phyloP scores from a whole-genome alignment of 1,284 basidiomycete genomes.

The Leccinum variabile region DNA sequence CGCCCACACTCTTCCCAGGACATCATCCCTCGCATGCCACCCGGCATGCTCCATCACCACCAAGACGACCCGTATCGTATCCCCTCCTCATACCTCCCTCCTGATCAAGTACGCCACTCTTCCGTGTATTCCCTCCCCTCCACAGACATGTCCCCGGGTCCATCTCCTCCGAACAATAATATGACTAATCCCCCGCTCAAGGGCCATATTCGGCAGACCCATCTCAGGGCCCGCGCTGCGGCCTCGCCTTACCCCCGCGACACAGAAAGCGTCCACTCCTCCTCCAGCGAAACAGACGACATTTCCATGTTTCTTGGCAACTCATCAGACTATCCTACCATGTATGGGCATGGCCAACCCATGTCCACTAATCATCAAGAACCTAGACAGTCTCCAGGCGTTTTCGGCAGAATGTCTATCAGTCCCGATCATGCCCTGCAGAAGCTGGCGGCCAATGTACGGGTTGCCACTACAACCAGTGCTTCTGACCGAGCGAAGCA shows the following conservation, averaged over 20 bases:
- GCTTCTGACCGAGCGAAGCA: constrained; percentile 86
- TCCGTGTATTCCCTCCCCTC: constrained; percentile 45
- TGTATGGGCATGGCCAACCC: constrained; percentile 51
- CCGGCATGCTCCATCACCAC: constrained; percentile 45
- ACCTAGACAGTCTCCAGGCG: constrained; percentile 61
- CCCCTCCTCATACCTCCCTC: constrained; percentile 53
- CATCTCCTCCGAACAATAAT: constrained; percentile 72
- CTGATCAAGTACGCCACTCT: constrained; percentile 48
- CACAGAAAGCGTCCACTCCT: constrained; percentile 80
- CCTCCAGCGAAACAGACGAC: constrained; percentile 82
- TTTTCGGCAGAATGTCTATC: constrained; percentile 73
- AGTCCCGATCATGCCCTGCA: constrained; percentile 75
- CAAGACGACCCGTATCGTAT: constrained; percentile 69
- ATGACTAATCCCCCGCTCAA: constrained; percentile 69
- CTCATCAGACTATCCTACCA: constrained; percentile 59
- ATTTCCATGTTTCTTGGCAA: constrained; percentile 70
- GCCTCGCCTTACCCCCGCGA: constrained; percentile 82
- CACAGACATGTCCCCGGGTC: constrained; percentile 47
- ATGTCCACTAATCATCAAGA: constrained; percentile 57
- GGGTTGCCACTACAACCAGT: constrained; percentile 83
- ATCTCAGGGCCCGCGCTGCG: constrained; percentile 73
- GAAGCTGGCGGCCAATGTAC: constrained; percentile 82
- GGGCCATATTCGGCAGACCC: constrained; percentile 67
- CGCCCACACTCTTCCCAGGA: constrained; percentile 77
- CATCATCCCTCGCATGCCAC: constrained; percentile 50